Conservation (phyloP, 163 green algal genomes). For the Coccomyxa subellipsoidea region DNA sequence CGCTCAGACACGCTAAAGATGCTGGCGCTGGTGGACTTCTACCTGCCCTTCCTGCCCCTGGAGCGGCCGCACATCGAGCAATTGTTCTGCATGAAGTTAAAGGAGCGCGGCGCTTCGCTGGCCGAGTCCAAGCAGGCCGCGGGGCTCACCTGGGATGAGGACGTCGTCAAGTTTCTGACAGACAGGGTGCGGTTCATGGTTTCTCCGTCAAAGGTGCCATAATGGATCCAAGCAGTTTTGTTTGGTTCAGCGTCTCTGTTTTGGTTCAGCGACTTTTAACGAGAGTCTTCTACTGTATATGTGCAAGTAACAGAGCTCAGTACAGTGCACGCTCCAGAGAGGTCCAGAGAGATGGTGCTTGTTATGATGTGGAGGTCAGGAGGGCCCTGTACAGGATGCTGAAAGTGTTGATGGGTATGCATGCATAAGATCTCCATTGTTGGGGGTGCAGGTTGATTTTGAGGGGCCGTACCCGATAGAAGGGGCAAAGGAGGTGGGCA, state of each 20-base stretch:
- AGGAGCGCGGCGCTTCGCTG: conserved; percentile 12
- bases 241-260: neutral
- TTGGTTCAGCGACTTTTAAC: no score
- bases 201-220: neutral
- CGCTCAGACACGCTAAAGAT: conserved; percentile 67
- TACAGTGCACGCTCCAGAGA: no score
- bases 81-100: conserved; percentile 44
- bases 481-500: conserved; percentile 57
- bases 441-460: conserved; percentile 47
- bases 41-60: conserved; percentile 83
- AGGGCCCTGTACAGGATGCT: no score
- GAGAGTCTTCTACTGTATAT: no score
- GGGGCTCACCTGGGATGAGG: conserved; percentile 36
- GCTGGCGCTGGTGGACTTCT: conserved; percentile 68
- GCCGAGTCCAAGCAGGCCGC: neutral
- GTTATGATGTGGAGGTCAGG: no score
- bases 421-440: neutral
- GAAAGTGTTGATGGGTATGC: neutral
- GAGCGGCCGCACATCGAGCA: conserved; percentile 49
- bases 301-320: no score
- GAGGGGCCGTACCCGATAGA: conserved; percentile 58
- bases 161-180: conserved; percentile 51
- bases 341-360: no score
- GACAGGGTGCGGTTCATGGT: conserved; percentile 34
- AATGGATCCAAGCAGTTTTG: neutral